Percentiles rank a stretch among this genome's conserved stretches.
Conservation (phyloP, 1,284 basidiomycete genomes). For the Ceratobasidium sp. region DNA sequence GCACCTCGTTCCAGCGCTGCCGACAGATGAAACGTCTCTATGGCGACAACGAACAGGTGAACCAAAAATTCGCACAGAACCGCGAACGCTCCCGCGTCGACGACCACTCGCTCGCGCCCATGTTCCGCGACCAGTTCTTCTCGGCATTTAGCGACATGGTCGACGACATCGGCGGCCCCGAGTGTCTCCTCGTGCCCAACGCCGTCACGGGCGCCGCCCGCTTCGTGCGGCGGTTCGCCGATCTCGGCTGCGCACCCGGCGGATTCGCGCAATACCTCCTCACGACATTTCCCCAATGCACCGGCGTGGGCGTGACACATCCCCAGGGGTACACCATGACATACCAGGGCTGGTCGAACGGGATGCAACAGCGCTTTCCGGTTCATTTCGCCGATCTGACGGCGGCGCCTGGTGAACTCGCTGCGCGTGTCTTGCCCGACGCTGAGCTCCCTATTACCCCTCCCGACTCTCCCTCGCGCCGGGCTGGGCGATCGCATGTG, state of each 20-base stretch:
- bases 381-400: slow-evolving; percentile 31
- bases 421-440: slow-evolving; percentile 28
- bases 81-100: slow-evolving; percentile 31
- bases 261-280: slow-evolving; percentile 32
- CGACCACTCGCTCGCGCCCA: slow-evolving; percentile 29
- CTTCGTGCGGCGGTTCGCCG: slow-evolving; percentile 25
- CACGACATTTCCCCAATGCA: slow-evolving; percentile 35
- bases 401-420: slow-evolving; percentile 7
- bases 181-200: slow-evolving; percentile 32
- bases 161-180: slow-evolving; percentile 30
- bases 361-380: slow-evolving; percentile 32
- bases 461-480: slow-evolving; percentile 25
- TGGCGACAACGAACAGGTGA: slow-evolving; percentile 33
- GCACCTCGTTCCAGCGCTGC: slow-evolving; percentile 20
- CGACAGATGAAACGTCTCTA: slow-evolving; percentile 38
- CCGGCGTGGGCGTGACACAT: slow-evolving; percentile 29
- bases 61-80: slow-evolving; percentile 38
- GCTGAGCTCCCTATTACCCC: slow-evolving; percentile 25
- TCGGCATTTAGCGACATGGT: slow-evolving; percentile 32
- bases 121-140: slow-evolving; percentile 37
- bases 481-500: background rate
- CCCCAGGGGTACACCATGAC: slow-evolving; percentile 35
- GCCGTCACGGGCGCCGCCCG: slow-evolving; percentile 8
- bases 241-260: slow-evolving; percentile 31
- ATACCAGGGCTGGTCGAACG: slow-evolving; percentile 30